Evolutionary conservation across 2,329 filamentous ascomycete genomes (phyloP).

Genomic region (Fusarium newnesense): DNA sequence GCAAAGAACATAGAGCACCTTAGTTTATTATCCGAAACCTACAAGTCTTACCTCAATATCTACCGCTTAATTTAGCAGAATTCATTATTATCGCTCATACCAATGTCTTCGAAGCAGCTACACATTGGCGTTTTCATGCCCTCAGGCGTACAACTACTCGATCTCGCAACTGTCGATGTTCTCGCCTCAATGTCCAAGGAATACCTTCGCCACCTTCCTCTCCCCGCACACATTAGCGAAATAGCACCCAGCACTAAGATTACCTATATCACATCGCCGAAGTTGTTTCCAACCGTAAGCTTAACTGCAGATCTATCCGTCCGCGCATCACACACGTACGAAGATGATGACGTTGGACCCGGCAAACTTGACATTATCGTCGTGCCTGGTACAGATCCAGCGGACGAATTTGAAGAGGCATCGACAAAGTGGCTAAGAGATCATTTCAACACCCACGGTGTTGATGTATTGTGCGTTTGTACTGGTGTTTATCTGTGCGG

Average conservation of each 20-base stretch:
- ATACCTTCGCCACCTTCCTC: conserved; percentile 51
- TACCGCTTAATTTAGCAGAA: not conserved
- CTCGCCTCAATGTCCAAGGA: conserved; percentile 58
- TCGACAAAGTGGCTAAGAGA: conserved; percentile 55
- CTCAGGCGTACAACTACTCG: conserved; percentile 58
- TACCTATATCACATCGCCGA: conserved; percentile 57
- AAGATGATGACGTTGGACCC: conserved; percentile 58
- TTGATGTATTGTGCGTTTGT: conserved; percentile 63
- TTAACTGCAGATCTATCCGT: conserved; percentile 55
- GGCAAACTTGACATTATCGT: conserved; percentile 62
- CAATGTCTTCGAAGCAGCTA: conserved; percentile 44
- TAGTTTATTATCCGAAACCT: not conserved
- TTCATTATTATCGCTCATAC: not conserved
- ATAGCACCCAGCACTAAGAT: conserved; percentile 57
- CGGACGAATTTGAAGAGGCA: conserved; percentile 44
- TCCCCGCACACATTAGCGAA: conserved; percentile 52
- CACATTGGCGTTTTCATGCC: conserved; percentile 64
- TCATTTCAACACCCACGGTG: conserved; percentile 52
- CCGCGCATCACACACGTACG: conserved; percentile 56
- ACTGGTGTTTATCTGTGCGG: conserved; percentile 61
- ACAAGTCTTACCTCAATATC: not conserved
- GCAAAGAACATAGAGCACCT: not conserved
- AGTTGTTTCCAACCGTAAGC: conserved; percentile 49
- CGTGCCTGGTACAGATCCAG: conserved; percentile 61
- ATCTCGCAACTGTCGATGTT: conserved; percentile 62